These are phyloP conservation scores for Exobasidium rhododendri DNA, from an alignment of 1,284 basidiomycete genomes.

Conservation along the genomic window DNA sequence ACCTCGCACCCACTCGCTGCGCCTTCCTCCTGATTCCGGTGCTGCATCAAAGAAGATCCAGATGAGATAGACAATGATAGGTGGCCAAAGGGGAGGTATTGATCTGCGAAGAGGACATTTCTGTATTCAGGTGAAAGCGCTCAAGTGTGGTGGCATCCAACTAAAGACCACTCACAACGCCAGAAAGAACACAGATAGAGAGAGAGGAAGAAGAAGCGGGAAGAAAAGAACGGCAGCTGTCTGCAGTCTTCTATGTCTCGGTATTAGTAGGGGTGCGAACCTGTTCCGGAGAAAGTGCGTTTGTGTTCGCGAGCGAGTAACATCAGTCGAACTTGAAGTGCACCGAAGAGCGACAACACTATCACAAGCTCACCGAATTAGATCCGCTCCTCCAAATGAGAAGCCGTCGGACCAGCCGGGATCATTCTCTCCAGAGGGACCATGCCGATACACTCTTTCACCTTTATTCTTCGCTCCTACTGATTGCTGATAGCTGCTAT, in stretches of 20 bases:
- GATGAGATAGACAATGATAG: slow-evolving; percentile 73
- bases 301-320: no score
- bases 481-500: no score
- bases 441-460: neutral
- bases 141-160: neutral
- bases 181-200: slow-evolving; percentile 69
- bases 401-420: slow-evolving; percentile 8
- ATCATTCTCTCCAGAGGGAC: slow-evolving; percentile 1
- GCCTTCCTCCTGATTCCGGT: slow-evolving; percentile 73
- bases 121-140: slow-evolving; percentile 15
- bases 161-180: slow-evolving; percentile 58
- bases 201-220: slow-evolving; percentile 74
- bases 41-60: slow-evolving; percentile 76
- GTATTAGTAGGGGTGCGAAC: slow-evolving; percentile 47
- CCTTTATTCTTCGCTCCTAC: neutral
- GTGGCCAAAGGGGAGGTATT: slow-evolving; percentile 80
- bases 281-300: no score
- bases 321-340: no score
- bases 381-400: slow-evolving; percentile 2
- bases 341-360: no score
- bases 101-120: no score
- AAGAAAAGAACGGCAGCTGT: slow-evolving; percentile 69
- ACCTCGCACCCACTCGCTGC: slow-evolving; percentile 73
- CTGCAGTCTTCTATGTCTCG: slow-evolving; percentile 46
- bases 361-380: slow-evolving; percentile 4